These are phyloP conservation scores for Penicillium bovifimosum DNA, from an alignment of 495 filamentous ascomycete species.

Conservation along the genomic window DNA sequence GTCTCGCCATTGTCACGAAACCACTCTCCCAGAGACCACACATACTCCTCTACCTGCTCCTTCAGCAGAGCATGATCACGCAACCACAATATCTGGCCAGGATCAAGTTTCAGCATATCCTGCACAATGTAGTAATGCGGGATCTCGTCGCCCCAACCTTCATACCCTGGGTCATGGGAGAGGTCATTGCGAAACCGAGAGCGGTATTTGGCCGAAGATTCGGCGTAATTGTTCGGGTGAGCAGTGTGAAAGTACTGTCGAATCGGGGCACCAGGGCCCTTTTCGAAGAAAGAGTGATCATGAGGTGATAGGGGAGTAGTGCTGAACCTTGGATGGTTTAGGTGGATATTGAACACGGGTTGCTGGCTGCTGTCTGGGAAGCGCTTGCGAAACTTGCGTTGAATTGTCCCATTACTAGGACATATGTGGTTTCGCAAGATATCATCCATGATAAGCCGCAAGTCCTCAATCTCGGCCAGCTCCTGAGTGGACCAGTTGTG, in stretches of 20 bases:
- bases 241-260: slow-evolving; percentile 23
- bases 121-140: slow-evolving; percentile 59
- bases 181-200: slow-evolving; percentile 31
- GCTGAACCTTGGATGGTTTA: slow-evolving; percentile 37
- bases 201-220: slow-evolving; percentile 26
- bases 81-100: slow-evolving; percentile 52
- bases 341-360: slow-evolving; percentile 49
- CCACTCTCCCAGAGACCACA: slow-evolving; percentile 52
- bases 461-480: slow-evolving; percentile 54
- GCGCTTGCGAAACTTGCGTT: slow-evolving; percentile 52
- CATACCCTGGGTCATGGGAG: slow-evolving; percentile 35
- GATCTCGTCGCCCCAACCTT: slow-evolving; percentile 60
- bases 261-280: neutral
- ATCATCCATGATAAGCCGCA: slow-evolving; percentile 44
- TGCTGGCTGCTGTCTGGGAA: slow-evolving; percentile 45
- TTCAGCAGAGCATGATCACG: slow-evolving; percentile 49
- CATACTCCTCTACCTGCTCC: slow-evolving; percentile 48
- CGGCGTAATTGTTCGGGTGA: slow-evolving; percentile 15
- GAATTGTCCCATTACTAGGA: slow-evolving; percentile 55
- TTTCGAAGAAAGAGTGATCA: slow-evolving; percentile 1
- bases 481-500: slow-evolving; percentile 52
- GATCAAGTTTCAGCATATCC: slow-evolving; percentile 62
- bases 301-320: slow-evolving; percentile 2
- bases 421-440: slow-evolving; percentile 51
- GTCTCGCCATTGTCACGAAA: slow-evolving; percentile 62